Conservation (phyloP, 305 asterid species). For the Fraxinus floribunda region DNA sequence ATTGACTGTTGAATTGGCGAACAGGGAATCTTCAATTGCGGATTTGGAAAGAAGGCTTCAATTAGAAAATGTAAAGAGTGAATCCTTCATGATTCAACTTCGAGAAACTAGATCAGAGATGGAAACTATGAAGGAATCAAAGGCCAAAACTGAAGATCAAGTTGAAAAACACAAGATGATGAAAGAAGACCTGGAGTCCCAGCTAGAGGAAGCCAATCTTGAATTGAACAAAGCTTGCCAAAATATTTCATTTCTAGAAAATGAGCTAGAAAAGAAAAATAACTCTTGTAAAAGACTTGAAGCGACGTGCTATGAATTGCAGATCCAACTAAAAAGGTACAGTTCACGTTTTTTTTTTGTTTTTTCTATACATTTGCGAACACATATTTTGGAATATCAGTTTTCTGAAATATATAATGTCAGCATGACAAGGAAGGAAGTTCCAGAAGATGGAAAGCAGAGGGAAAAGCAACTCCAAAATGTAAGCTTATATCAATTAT, state of each 20-base stretch:
- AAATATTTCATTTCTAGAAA: constrained; percentile 34
- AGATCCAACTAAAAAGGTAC: constrained; percentile 49
- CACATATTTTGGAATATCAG: constrained; percentile 7
- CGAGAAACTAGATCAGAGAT: constrained; percentile 44
- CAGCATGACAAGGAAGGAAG: constrained; percentile 43
- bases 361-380: constrained; percentile 6
- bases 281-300: constrained; percentile 31
- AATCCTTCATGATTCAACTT: constrained; percentile 41
- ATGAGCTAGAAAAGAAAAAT: constrained; percentile 32
- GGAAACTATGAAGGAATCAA: constrained; percentile 31
- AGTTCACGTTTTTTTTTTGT: not conserved
- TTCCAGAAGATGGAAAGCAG: constrained; percentile 31
- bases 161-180: constrained; percentile 31
- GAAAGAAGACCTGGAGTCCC: constrained; percentile 44
- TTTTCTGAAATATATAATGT: constrained; percentile 27
- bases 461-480: constrained; percentile 45
- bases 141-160: constrained; percentile 36
- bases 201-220: constrained; percentile 35
- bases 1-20: constrained; percentile 28
- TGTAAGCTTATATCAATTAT: constrained; percentile 42
- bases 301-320: constrained; percentile 37
- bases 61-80: constrained; percentile 35
- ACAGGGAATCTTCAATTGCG: constrained; percentile 28
- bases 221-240: constrained; percentile 37
- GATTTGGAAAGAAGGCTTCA: constrained; percentile 37